Percentiles rank a stretch among this genome's conserved stretches.
phyloP scores from a whole-genome alignment of 2,329 filamentous ascomycete genomes.

The Malbranchea cinnamomea region DNA sequence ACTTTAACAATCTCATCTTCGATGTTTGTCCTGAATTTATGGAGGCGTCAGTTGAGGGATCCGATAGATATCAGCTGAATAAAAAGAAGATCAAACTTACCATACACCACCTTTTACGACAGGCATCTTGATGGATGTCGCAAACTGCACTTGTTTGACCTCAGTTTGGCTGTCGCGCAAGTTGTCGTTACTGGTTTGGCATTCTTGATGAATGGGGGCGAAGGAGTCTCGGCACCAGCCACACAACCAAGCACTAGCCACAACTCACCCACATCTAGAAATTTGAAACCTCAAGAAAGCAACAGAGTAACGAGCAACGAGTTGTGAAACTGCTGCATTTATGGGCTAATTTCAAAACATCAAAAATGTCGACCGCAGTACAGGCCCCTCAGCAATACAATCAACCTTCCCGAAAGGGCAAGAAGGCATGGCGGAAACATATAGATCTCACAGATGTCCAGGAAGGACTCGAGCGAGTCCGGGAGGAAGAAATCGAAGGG shows the following conservation, averaged over 20 bases:
- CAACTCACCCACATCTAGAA: not conserved
- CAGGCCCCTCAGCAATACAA: slow-evolving; percentile 62
- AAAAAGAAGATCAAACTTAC: slow-evolving; percentile 16
- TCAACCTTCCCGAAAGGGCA: slow-evolving; percentile 89
- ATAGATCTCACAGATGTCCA: slow-evolving; percentile 82
- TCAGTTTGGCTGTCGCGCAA: slow-evolving; percentile 1
- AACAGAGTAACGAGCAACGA: too few relatives aligned
- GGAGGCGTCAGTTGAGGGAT: not conserved
- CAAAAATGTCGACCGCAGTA: slow-evolving; percentile 20
- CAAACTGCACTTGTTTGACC: not conserved
- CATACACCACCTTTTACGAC: slow-evolving; percentile 54
- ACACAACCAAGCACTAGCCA: slow-evolving; percentile 6
- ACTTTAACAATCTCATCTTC: slow-evolving; percentile 96
- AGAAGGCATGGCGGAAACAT: slow-evolving; percentile 98
- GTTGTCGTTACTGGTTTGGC: not conserved
- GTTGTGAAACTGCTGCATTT: too few relatives aligned
- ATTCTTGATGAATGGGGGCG: slow-evolving; percentile 1
- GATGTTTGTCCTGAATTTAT: slow-evolving; percentile 41
- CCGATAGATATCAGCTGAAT: slow-evolving; percentile 11
- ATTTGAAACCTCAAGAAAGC: too few relatives aligned
- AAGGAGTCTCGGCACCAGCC: slow-evolving; percentile 3
- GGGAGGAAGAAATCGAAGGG: slow-evolving; percentile 86
- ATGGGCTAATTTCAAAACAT: not conserved
- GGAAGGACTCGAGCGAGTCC: slow-evolving; percentile 65
- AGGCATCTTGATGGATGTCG: slow-evolving; percentile 35